A percentile compares a stretch with the other conserved stretches of the same genome.
phyloP scores from a whole-genome alignment of 371 early-diverging fungal species.

The Syncephalis plumigaleata region DNA sequence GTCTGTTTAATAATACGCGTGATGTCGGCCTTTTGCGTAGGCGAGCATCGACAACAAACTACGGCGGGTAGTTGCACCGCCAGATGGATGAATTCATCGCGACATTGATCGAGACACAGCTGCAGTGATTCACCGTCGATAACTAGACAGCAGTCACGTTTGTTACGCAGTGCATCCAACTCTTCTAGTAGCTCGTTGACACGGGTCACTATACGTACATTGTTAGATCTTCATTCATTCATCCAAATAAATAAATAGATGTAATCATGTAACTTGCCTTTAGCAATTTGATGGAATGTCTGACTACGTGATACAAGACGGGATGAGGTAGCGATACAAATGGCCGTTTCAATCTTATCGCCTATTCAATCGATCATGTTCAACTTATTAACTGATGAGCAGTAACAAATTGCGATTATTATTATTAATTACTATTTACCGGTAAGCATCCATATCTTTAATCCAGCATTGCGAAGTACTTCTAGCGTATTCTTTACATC shows the following conservation, averaged over 20 bases:
- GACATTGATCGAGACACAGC: slow-evolving; percentile 50
- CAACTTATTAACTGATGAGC: not conserved
- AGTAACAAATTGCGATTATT: too few relatives aligned
- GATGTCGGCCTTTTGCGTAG: slow-evolving; percentile 98
- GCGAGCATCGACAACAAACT: slow-evolving; percentile 96
- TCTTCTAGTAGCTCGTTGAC: slow-evolving; percentile 37
- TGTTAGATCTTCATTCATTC: too few relatives aligned
- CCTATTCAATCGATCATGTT: slow-evolving; percentile 24
- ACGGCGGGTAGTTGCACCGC: slow-evolving; percentile 74
- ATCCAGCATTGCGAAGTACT: slow-evolving; percentile 85
- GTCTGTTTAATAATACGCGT: slow-evolving; percentile 68
- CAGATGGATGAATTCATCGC: slow-evolving; percentile 66
- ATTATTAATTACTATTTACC: slow-evolving; percentile 12
- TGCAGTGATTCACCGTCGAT: slow-evolving; percentile 91
- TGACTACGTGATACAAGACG: slow-evolving; percentile 83
- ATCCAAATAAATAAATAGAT: too few relatives aligned
- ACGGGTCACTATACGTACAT: slow-evolving; percentile 28
- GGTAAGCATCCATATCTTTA: slow-evolving; percentile 99
- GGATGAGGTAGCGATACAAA: slow-evolving; percentile 88
- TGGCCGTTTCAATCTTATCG: slow-evolving; percentile 99
- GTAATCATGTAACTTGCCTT: slow-evolving; percentile 20
- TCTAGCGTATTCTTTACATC: slow-evolving; percentile 88
- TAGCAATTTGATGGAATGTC: slow-evolving; percentile 53
- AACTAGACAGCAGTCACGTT: slow-evolving; percentile 70
- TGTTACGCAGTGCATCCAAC: slow-evolving; percentile 34